Evolutionary conservation across 176 grass and related monocot genomes (phyloP), one percentile per base, ranked within the genome.

Genomic region (Rhynchospora breviuscula): DNA sequence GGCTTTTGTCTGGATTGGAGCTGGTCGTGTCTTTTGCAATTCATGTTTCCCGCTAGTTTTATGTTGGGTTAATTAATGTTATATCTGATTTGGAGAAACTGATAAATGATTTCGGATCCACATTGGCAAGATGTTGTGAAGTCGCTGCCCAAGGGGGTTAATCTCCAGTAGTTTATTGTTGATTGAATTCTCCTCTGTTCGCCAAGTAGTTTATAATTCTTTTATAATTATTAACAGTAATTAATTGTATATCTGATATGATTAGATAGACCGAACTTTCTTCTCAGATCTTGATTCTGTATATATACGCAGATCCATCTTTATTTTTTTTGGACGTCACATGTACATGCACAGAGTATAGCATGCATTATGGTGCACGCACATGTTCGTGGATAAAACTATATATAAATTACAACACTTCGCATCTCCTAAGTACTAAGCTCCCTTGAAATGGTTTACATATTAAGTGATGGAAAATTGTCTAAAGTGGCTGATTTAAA

Each of bases 21-120:
- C 71, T 19, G 40, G 49, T 25, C 44, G 47, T 52, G 71, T 14
- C 70, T 75, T 75, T 52, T 75, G 46, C 10, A 54, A 76, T 53
- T 52, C 71, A 76, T 76, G 67, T 51, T 53, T 26, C 44, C 40
- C 45, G 46, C 71, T 45, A 76, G 35, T 76, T n/a, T 49, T 76
- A 13, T 76, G 19, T 76, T 22, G 19, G 19, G 29, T 2, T n/a
- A 49, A 53, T 53, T 53, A 76, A 76, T 76, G 43, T n/a, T 8
- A 49, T 49, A 76, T 76, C 48, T 76, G 71, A 14, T 76, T 48
- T 76, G 18, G 21, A 62, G 59, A 22, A 62, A 62, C n/a, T 62
- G 23, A 62, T 62, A 23, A 62, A 62, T 62, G 6, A 62, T 62
- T 62, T 62, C 56, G n/a, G 59, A 62, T 10, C 21, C 21, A 62